These are phyloP conservation scores for Talaromyces adpressus DNA, from an alignment of 495 filamentous ascomycete species.

Conservation along the genomic window DNA sequence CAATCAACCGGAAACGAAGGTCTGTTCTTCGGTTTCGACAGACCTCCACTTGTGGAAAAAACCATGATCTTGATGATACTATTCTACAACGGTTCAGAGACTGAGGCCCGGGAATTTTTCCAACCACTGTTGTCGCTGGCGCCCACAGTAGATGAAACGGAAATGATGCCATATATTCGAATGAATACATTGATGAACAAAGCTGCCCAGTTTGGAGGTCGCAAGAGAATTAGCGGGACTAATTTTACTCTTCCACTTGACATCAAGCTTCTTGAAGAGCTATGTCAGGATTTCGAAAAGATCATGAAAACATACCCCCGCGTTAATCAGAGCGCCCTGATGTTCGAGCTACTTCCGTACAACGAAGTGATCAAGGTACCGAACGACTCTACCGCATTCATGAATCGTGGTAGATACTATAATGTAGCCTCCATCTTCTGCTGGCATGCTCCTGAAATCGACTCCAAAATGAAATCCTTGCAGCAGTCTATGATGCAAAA, in stretches of 20 bases:
- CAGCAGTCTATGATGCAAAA: conserved; percentile 1
- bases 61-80: conserved; percentile 19
- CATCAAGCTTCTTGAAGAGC: neutral
- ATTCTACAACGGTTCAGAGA: conserved; percentile 34
- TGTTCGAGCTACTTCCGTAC: conserved; percentile 29
- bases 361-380: conserved; percentile 25
- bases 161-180: conserved; percentile 20
- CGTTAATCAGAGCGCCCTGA: conserved; percentile 11
- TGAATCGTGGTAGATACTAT: conserved; percentile 23
- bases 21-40: conserved; percentile 21
- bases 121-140: conserved; percentile 14
- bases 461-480: conserved; percentile 16
- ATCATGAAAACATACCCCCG: neutral
- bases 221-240: conserved; percentile 39
- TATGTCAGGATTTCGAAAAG: neutral
- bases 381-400: conserved; percentile 19
- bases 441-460: conserved; percentile 23
- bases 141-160: conserved; percentile 17
- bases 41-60: conserved; percentile 12
- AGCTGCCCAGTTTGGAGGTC: conserved; percentile 27
- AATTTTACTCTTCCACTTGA: neutral
- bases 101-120: conserved; percentile 22
- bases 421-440: conserved; percentile 29
- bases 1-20: conserved; percentile 13
- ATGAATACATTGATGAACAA: conserved; percentile 18